Evolutionary conservation across 192 early-diverging fungal species (phyloP).

Genomic region (Ambispora gerdemannii): DNA sequence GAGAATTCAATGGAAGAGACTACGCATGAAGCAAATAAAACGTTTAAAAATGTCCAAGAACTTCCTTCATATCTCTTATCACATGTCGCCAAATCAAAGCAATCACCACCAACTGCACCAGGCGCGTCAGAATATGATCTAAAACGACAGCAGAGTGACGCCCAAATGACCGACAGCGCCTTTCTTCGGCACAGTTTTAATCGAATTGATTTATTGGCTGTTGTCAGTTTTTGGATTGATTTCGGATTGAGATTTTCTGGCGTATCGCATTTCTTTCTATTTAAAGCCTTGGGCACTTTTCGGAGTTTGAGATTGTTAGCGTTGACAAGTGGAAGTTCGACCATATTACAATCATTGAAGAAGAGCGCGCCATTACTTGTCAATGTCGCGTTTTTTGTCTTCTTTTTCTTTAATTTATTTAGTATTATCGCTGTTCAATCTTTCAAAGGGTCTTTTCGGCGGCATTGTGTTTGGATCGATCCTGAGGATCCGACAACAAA

Average conservation of each 20-base stretch:
- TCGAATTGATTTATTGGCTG: conserved; percentile 54
- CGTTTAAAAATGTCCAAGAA: not conserved
- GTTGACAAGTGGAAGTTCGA: conserved; percentile 51
- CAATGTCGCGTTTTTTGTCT: conserved; percentile 55
- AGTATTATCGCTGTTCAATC: conserved; percentile 59
- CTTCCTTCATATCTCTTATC: conserved; percentile 2
- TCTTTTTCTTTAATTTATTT: conserved; percentile 59
- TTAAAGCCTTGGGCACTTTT: conserved; percentile 51
- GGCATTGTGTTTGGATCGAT: conserved; percentile 51
- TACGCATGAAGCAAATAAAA: no score
- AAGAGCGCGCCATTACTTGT: conserved; percentile 53
- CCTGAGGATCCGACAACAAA: not conserved
- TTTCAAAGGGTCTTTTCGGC: conserved; percentile 56
- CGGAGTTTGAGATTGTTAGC: conserved; percentile 52
- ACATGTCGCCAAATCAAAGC: not conserved
- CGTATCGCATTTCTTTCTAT: conserved; percentile 43
- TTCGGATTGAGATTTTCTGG: conserved; percentile 41
- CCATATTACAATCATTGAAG: conserved; percentile 56
- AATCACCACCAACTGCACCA: not conserved
- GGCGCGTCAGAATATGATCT: conserved; percentile 19
- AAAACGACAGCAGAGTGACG: conserved; percentile 3
- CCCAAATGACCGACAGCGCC: conserved; percentile 35
- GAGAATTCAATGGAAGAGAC: not conserved
- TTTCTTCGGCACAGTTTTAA: conserved; percentile 64
- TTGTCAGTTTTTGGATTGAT: conserved; percentile 56